phyloP scores from a whole-genome alignment of 2,329 filamentous ascomycete genomes.

The Nothophaeocryptopus gaeumannii region DNA sequence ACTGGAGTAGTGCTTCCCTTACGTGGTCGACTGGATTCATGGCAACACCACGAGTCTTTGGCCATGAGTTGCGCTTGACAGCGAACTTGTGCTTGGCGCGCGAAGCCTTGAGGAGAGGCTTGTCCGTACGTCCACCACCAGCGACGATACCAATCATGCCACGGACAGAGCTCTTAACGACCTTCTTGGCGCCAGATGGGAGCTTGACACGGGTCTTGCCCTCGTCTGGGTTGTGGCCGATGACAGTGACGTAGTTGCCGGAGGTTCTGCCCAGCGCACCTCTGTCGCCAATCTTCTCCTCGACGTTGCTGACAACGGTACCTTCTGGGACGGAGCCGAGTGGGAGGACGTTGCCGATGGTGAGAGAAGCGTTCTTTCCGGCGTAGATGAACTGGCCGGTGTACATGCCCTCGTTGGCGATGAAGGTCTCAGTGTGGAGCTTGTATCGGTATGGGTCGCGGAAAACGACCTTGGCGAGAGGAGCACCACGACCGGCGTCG shows the following conservation, averaged over 20 bases:
- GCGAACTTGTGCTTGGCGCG: conserved; percentile 99
- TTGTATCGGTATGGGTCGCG: conserved; percentile 98
- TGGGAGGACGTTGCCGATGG: conserved; percentile 95
- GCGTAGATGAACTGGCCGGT: conserved; percentile 99
- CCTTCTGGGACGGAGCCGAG: conserved; percentile 94
- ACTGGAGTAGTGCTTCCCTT: conserved; percentile 34
- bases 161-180: conserved; percentile 84
- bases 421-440: conserved; percentile 98
- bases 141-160: conserved; percentile 99
- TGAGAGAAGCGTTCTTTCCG: conserved; percentile 96
- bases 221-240: conserved; percentile 97
- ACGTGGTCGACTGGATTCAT: conserved; percentile 99
- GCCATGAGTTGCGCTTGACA: conserved; percentile 99
- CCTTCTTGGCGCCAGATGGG: conserved; percentile 98
- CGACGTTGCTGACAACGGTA: conserved; percentile 98
- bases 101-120: conserved; percentile 98
- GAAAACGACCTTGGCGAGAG: conserved; percentile 94
- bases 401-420: conserved; percentile 99
- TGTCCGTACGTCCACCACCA: conserved; percentile 99
- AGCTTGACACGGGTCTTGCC: conserved; percentile 99
- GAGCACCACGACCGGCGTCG: conserved; percentile 96
- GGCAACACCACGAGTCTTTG: conserved; percentile 99
- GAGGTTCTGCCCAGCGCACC: conserved; percentile 94
- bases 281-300: conserved; percentile 98
- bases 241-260: conserved; percentile 98